phyloP scores from a whole-genome alignment of 108 stramenopile genomes.

The Cyclostephanos tholiformis region DNA sequence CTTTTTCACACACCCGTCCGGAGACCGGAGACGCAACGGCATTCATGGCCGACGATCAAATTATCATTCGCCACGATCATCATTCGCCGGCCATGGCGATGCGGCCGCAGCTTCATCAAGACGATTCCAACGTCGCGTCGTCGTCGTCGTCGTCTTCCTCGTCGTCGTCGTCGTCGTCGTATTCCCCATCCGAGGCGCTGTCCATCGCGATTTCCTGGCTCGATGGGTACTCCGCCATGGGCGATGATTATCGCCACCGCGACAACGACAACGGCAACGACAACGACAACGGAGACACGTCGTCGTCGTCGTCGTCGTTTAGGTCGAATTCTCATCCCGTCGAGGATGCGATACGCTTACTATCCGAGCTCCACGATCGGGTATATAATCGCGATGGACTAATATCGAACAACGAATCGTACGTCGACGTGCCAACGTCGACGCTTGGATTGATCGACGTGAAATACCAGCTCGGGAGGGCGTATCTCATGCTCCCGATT shows the following conservation, averaged over 20 bases:
- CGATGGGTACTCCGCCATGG: neutral
- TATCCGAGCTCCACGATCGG: constrained; percentile 12
- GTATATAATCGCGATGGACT: constrained; percentile 16
- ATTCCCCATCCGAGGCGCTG: constrained; percentile 10
- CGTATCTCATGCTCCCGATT: constrained; percentile 54
- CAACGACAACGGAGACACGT: neutral
- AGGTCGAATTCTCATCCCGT: constrained; percentile 8
- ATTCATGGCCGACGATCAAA: too few species aligned
- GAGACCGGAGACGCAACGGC: too few species aligned
- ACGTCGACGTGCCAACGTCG: constrained; percentile 72
- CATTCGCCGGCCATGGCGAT: too few species aligned
- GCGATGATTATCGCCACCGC: neutral
- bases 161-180: neutral
- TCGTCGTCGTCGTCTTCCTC: neutral
- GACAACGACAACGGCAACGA: neutral
- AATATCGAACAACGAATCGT: constrained; percentile 71
- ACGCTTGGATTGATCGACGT: constrained; percentile 63
- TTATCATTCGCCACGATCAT: too few species aligned
- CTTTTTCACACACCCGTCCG: too few species aligned
- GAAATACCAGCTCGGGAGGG: constrained; percentile 72
- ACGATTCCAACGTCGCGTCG: too few species aligned
- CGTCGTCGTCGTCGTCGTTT: neutral
- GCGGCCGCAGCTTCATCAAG: too few species aligned
- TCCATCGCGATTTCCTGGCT: constrained; percentile 2
- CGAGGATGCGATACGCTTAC: constrained; percentile 11